Evolutionary conservation across 305 asterid species (phyloP).

Genomic region (Fraxinus latifolia): DNA sequence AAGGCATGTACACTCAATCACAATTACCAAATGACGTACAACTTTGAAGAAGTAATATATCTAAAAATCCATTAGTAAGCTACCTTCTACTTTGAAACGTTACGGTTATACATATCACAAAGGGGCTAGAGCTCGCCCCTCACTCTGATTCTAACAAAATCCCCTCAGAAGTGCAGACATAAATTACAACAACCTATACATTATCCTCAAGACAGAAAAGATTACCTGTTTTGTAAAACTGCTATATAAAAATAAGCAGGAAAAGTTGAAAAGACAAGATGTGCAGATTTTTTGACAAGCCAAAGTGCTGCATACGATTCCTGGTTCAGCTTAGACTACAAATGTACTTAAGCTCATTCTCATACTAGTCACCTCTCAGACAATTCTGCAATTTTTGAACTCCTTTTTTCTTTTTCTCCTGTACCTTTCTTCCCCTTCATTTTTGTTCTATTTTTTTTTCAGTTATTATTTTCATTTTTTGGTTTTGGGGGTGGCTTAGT

Average conservation of each 20-base stretch:
- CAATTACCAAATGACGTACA: not conserved
- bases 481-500: not conserved
- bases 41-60: not conserved
- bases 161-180: constrained; percentile 21
- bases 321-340: constrained; percentile 2
- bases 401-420: constrained; percentile 3
- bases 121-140: constrained; percentile 19
- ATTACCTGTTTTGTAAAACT: constrained; percentile 4
- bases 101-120: constrained; percentile 13
- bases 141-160: constrained; percentile 28
- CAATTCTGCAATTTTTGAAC: not conserved
- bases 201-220: constrained; percentile 14
- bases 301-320: not conserved
- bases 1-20: not conserved
- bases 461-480: not conserved
- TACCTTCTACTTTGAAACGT: constrained; percentile 11
- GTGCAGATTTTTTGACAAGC: not conserved
- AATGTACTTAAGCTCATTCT: not conserved
- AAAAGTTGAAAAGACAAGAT: not conserved
- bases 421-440: not conserved
- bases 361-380: not conserved
- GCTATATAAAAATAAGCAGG: not conserved
- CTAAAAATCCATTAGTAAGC: not conserved
- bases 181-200: constrained; percentile 1
- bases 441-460: not conserved